phyloP scores from a whole-genome alignment of 2,329 filamentous ascomycete species.

The Metarhizium sp. region DNA sequence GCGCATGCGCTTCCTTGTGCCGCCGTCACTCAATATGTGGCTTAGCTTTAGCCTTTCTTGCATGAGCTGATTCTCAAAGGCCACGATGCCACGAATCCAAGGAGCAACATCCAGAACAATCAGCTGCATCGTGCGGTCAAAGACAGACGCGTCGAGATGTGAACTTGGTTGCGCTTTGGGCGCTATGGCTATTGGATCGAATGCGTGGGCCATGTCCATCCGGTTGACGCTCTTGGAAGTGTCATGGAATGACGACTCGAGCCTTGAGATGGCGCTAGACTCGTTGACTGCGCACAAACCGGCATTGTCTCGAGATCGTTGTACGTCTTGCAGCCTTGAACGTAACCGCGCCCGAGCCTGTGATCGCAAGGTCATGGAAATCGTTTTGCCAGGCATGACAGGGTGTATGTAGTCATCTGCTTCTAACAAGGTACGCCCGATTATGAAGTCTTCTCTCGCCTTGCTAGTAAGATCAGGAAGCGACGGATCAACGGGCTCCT shows the following conservation, averaged over 20 bases:
- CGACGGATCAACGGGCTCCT: slow-evolving; percentile 52
- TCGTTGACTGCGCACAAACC: slow-evolving; percentile 23
- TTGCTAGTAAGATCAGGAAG: slow-evolving; percentile 44
- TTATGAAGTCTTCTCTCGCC: slow-evolving; percentile 38
- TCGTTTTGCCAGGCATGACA: slow-evolving; percentile 13
- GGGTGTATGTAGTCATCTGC: slow-evolving; percentile 26
- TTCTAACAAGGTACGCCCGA: slow-evolving; percentile 40
- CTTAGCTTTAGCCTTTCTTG: slow-evolving; percentile 55
- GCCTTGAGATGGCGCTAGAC: slow-evolving; percentile 19
- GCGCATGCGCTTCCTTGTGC: slow-evolving; percentile 43
- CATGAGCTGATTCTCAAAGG: slow-evolving; percentile 64
- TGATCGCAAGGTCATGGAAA: slow-evolving; percentile 21
- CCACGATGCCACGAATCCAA: slow-evolving; percentile 77
- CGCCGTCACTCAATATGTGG: slow-evolving; percentile 52
- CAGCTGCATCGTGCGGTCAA: slow-evolving; percentile 60
- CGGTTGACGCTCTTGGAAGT: slow-evolving; percentile 27
- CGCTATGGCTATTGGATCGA: slow-evolving; percentile 48
- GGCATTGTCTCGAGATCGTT: neutral
- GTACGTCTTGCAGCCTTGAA: neutral
- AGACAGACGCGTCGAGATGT: slow-evolving; percentile 58
- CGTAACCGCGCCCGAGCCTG: slow-evolving; percentile 15
- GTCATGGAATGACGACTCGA: slow-evolving; percentile 28
- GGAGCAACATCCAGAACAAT: slow-evolving; percentile 76
- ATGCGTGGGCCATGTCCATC: slow-evolving; percentile 46
- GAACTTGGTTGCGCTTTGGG: slow-evolving; percentile 29